A percentile compares a stretch with the other conserved stretches of the same genome.
phyloP scores from a whole-genome alignment of 257 asterid species.

The Agastache rugosa region DNA sequence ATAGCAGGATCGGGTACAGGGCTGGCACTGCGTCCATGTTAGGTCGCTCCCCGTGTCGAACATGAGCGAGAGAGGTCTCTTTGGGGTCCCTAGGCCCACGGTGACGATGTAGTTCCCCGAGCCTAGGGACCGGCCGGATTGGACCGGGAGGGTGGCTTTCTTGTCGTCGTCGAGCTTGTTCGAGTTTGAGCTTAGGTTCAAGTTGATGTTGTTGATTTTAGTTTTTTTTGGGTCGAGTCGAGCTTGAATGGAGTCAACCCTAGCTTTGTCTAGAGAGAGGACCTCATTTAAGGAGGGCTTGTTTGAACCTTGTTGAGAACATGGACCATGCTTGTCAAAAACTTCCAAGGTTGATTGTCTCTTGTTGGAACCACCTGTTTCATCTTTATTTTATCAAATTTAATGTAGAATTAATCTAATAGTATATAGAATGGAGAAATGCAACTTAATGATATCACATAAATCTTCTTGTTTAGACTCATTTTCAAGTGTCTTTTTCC shows the following conservation, averaged over 20 bases:
- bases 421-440: not conserved
- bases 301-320: constrained; percentile 39
- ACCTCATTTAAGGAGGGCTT: constrained; percentile 47
- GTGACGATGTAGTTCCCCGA: constrained; percentile 68
- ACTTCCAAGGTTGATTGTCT: constrained; percentile 56
- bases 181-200: not conserved
- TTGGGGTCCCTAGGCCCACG: constrained; percentile 73
- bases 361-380: constrained; percentile 51
- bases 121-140: constrained; percentile 55
- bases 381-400: constrained; percentile 6
- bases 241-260: constrained; percentile 63
- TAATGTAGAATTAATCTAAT: not conserved
- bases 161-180: constrained; percentile 22
- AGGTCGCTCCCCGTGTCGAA: constrained; percentile 90
- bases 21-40: constrained; percentile 90
- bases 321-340: constrained; percentile 64
- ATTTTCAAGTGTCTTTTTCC: not conserved
- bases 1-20: constrained; percentile 61
- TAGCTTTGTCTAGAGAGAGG: constrained; percentile 56
- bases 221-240: constrained; percentile 31
- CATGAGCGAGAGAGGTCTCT: constrained; percentile 44
- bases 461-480: not conserved
- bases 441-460: not conserved
- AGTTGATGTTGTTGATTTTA: constrained; percentile 1
- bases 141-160: constrained; percentile 50